Evolutionary conservation across 2,329 filamentous ascomycete genomes (phyloP).

Genomic region (Cadophora malorum): DNA sequence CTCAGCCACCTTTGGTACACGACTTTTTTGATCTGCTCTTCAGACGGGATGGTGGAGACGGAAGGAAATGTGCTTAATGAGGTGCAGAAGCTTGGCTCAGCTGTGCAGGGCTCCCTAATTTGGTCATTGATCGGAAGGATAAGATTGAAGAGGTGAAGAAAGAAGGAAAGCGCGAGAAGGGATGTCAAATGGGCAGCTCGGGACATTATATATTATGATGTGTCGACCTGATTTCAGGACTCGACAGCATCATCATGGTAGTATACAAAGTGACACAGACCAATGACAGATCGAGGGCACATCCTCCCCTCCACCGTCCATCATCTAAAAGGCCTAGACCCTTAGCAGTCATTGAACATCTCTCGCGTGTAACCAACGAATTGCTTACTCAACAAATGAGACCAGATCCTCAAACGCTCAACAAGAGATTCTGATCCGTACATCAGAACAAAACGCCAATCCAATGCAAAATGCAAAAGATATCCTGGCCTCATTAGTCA

Average conservation of each 20-base stretch:
- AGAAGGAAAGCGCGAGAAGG: background rate
- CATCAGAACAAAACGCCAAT: slow-evolving; percentile 40
- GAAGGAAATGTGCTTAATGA: slow-evolving; percentile 15
- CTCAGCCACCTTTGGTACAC: slow-evolving; percentile 5
- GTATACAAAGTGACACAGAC: slow-evolving; percentile 31
- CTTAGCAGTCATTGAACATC: slow-evolving; percentile 28
- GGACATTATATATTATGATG: slow-evolving; percentile 19
- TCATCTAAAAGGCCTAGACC: slow-evolving; percentile 25
- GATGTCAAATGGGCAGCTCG: background rate
- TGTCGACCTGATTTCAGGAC: background rate
- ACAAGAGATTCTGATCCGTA: slow-evolving; percentile 35
- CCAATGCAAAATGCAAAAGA: slow-evolving; percentile 36
- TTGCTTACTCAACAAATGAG: slow-evolving; percentile 32
- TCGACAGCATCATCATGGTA: slow-evolving; percentile 9
- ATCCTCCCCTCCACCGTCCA: slow-evolving; percentile 11
- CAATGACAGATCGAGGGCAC: slow-evolving; percentile 3
- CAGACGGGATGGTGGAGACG: slow-evolving; percentile 11
- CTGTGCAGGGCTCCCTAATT: background rate
- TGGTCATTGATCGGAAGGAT: background rate
- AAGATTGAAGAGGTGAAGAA: background rate
- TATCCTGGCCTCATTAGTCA: slow-evolving; percentile 28
- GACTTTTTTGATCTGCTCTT: slow-evolving; percentile 17
- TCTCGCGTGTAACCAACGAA: slow-evolving; percentile 25
- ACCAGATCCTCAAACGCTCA: slow-evolving; percentile 33
- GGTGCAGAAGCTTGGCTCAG: slow-evolving; percentile 4